Evolutionary conservation across 2,329 filamentous ascomycete genomes (phyloP).

Genomic region (Grosmannia huntii): DNA sequence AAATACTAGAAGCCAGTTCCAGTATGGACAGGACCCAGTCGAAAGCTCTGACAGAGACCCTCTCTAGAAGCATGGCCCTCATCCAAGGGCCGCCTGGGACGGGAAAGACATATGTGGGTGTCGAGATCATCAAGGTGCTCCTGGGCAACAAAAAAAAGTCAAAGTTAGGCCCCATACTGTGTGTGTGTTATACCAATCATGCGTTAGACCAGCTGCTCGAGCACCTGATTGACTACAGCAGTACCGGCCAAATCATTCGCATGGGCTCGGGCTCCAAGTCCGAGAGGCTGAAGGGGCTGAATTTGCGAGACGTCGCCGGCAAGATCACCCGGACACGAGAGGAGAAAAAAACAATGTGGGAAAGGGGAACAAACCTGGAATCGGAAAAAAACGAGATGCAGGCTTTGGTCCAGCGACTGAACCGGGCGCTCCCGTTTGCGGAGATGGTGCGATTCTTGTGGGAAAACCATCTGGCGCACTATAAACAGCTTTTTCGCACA

Average conservation of each 20-base stretch:
- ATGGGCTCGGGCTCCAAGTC: slow-evolving; percentile 49
- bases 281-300: slow-evolving; percentile 33
- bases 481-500: too few species aligned
- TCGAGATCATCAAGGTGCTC: slow-evolving; percentile 43
- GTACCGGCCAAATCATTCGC: slow-evolving; percentile 41
- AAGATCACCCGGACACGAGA: slow-evolving; percentile 19
- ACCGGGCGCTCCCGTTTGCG: too few species aligned
- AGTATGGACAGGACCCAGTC: slow-evolving; percentile 40
- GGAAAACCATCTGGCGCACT: too few species aligned
- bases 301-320: slow-evolving; percentile 28
- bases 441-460: too few species aligned
- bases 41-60: slow-evolving; percentile 35
- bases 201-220: slow-evolving; percentile 46
- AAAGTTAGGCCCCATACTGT: slow-evolving; percentile 31
- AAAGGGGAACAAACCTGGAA: too few species aligned
- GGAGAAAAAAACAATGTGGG: slow-evolving; percentile 15
- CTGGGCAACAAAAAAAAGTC: slow-evolving; percentile 27
- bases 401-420: too few species aligned
- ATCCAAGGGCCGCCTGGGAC: slow-evolving; percentile 63
- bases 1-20: slow-evolving; percentile 21
- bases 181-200: slow-evolving; percentile 37
- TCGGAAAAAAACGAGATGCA: too few species aligned
- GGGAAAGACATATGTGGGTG: slow-evolving; percentile 51
- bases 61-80: slow-evolving; percentile 41
- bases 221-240: slow-evolving; percentile 32